Base-by-base conservation (phyloP, 306 rosid genomes). In the Morella rubra region DNA sequence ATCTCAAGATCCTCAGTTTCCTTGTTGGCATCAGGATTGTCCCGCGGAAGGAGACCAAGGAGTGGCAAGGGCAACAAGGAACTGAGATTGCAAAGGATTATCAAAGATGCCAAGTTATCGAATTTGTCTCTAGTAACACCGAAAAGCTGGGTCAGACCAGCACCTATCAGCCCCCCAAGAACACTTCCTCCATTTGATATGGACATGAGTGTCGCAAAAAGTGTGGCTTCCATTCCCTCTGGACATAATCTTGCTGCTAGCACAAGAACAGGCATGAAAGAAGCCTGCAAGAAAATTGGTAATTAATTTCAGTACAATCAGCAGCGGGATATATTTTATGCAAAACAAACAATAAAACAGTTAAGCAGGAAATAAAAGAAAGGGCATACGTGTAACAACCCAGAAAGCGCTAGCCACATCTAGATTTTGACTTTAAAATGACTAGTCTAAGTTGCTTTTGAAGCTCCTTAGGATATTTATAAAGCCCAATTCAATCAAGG, bases 181-280 rank as follows among this genome's bases (percentile, higher is more conserved):
- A 95, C 96, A 44, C 96, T 90, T 69, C 97, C 99, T 46, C 93
- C 99, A 24, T 95, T 95, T 15, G 93, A 89, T 76, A 95, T 79
- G 22, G 99, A 95, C 99, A 95, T 95, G 18, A 95, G 97, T 81
- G 99, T 95, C 75, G 99, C 99, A n/a, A 95, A 95, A 67, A 92
- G 97, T 15, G 97, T 95, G 62, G 99, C 99, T 78, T 95, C 97
- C 91, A 95, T 89, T 72, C 99, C 99, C 88, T 95, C 99, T 0
- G 97, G 99, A 82, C 99, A 95, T 66, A 95, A 79, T 77, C 81
- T 95, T 74, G 98, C 98, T 22, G 98, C 96, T 61, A 95, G 87
- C 79, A 95, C 98, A 60, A 95, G 96, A 86, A 94, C 95, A 1
- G 98, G 98, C 98, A 94, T 92, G 87, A 95, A 89, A 79, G 99